phyloP scores from a whole-genome alignment of 2,329 filamentous ascomycete genomes.

The Dendrostoma leiphaemia region DNA sequence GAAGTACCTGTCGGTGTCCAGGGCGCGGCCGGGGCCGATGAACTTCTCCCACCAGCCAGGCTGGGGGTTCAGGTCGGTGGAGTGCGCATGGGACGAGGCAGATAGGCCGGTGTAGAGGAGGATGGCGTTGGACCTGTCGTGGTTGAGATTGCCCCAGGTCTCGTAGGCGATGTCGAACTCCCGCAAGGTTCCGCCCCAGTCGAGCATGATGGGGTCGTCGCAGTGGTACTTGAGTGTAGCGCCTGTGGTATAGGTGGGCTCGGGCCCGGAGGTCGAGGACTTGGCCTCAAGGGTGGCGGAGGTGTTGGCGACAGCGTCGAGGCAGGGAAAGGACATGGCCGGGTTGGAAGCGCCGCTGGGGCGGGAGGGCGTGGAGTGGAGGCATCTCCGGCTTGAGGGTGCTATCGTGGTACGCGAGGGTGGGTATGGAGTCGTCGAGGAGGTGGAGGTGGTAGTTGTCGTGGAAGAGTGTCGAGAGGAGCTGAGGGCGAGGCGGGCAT shows the following conservation, averaged over 20 bases:
- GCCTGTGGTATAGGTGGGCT: slow-evolving; percentile 91
- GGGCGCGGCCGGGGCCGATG: slow-evolving; percentile 79
- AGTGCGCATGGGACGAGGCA: slow-evolving; percentile 95
- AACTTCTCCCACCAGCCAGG: slow-evolving; percentile 99
- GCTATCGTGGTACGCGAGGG: not conserved
- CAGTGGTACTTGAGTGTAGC: slow-evolving; percentile 78
- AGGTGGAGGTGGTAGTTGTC: too few species aligned
- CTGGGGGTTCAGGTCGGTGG: slow-evolving; percentile 80
- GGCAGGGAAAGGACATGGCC: slow-evolving; percentile 84
- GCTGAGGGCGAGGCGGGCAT: not conserved
- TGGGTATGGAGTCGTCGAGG: not conserved
- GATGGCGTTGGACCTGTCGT: slow-evolving; percentile 81
- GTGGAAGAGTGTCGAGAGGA: not conserved
- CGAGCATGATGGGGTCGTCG: slow-evolving; percentile 71
- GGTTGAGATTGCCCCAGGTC: slow-evolving; percentile 81
- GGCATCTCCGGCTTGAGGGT: slow-evolving; percentile 1
- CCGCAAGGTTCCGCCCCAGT: slow-evolving; percentile 92
- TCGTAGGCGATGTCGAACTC: slow-evolving; percentile 92
- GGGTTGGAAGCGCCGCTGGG: slow-evolving; percentile 65
- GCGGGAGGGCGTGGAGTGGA: slow-evolving; percentile 23
- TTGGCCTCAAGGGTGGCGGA: slow-evolving; percentile 68
- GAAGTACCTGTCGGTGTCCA: slow-evolving; percentile 91
- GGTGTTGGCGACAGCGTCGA: slow-evolving; percentile 78
- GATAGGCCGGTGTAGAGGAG: slow-evolving; percentile 91
- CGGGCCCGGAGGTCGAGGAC: slow-evolving; percentile 74